These are phyloP conservation scores for Fibroporia radiculosa DNA, from an alignment of 768 basidiomycete species.

Conservation along the genomic window DNA sequence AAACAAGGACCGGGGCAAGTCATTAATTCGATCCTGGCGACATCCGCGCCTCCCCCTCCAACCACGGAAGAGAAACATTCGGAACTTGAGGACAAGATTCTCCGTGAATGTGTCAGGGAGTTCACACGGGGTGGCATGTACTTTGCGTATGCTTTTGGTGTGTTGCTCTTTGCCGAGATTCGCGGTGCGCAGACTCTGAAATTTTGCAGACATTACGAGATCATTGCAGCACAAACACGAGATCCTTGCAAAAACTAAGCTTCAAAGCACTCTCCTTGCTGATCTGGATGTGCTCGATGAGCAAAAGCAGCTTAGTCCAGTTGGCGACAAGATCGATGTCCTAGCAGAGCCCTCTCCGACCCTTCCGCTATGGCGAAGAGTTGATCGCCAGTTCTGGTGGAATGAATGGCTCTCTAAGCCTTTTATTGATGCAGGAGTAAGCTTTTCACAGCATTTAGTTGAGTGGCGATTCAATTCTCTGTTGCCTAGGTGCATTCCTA, in stretches of 20 bases:
- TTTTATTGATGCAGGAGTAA: conserved; percentile 81
- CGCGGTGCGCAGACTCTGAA: too few species aligned
- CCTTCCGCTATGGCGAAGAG: conserved; percentile 85
- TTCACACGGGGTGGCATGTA: conserved; percentile 86
- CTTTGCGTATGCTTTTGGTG: conserved; percentile 82
- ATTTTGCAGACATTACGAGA: conserved; percentile 62
- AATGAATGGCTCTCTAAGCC: conserved; percentile 84
- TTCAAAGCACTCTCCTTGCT: conserved; percentile 50
- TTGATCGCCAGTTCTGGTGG: conserved; percentile 93
- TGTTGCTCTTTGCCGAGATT: too few species aligned
- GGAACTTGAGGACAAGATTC: conserved; percentile 78
- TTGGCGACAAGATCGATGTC: conserved; percentile 36
- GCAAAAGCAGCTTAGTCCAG: conserved; percentile 18
- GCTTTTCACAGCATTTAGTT: background rate
- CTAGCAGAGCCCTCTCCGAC: conserved; percentile 67
- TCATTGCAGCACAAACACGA: conserved; percentile 78
- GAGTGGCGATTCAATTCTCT: background rate
- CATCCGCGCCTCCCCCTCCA: conserved; percentile 53
- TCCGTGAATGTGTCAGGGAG: conserved; percentile 70
- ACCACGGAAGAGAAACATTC: conserved; percentile 59
- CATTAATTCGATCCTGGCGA: conserved; percentile 48
- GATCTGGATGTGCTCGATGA: conserved; percentile 47
- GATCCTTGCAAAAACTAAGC: conserved; percentile 46
- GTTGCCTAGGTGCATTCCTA: conserved; percentile 72
- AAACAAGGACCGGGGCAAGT: conserved; percentile 37